Evolutionary conservation across 345 rosid genomes (phyloP), one percentile per base, ranked within the genome.

Genomic region (Eucalyptus globulus): DNA sequence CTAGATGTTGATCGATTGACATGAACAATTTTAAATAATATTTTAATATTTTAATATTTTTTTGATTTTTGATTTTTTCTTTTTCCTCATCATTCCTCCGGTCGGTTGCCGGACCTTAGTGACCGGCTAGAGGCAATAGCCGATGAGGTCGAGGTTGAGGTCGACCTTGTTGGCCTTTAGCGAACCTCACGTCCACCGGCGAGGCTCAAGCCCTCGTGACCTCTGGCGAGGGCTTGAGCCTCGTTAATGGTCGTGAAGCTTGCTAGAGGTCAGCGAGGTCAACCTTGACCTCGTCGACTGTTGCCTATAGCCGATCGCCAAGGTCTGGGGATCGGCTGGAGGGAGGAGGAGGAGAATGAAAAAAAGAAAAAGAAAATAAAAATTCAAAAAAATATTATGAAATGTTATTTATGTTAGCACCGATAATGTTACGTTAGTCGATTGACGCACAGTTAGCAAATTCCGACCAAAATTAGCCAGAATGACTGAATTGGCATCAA

Each of bases 381-480:
- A 19, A 53, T 53, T 51, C 4, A 53, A 17, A 51, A 7, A 19
- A 7, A 17, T 17, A 17, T 53, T 53, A 53, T 53, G 58, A 53
- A 53, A 53, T 4, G 5, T 53, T 53, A 53, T 53, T 21, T 8
- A 53, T 4, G 58, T 19, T 0, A 8, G 2, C 4, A 8, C 0
- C 0, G 10, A 2, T 2, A 0, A 19, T 19, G 5, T 8, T 5
- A 53, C 0, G 2, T 53, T 0, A 19, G 4, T 53, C 1, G 1
- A 53, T 19, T 19, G 24, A 8, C 0, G 1, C 24, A 2, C 1
- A 8, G 0, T 53, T 0, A 53, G 0, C 11, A 53, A 53, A 8
- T 53, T 53, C 0, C 0, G 2, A 8, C 0, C 0, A 19, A 21
- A 21, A 53, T 21, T 53, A 53, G 0, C 0, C 0, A 0, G 0